Evolutionary conservation across 2,329 filamentous ascomycete genomes (phyloP).

Genomic region (Ceratocystis cacaofunesta): DNA sequence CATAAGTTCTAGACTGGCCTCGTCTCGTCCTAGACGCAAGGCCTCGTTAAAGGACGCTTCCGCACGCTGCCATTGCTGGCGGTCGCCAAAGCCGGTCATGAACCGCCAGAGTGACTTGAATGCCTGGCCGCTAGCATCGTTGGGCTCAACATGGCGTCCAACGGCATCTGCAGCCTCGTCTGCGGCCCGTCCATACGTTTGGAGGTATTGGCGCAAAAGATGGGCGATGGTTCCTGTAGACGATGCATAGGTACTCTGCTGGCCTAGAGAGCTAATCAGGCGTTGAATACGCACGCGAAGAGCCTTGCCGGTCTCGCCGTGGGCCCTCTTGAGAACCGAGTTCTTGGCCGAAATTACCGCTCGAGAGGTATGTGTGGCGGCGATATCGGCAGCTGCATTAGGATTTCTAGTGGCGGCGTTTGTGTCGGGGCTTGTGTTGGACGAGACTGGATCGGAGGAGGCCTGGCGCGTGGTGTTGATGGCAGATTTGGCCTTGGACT

Average conservation of each 20-base stretch:
- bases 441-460: not conserved
- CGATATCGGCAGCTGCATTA: constrained; percentile 21
- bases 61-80: constrained; percentile 58
- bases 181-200: constrained; percentile 59
- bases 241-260: constrained; percentile 67
- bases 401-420: not conserved
- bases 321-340: constrained; percentile 53
- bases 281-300: constrained; percentile 58
- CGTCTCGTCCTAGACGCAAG: constrained; percentile 56
- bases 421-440: not conserved
- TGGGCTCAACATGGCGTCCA: constrained; percentile 57
- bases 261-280: constrained; percentile 59
- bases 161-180: constrained; percentile 51
- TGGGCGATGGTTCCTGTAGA: constrained; percentile 67
- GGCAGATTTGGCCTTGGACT: not conserved
- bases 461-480: not conserved
- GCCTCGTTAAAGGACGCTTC: constrained; percentile 54
- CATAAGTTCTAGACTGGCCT: constrained; percentile 69
- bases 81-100: constrained; percentile 63
- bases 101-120: constrained; percentile 69
- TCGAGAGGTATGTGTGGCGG: constrained; percentile 32
- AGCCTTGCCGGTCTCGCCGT: constrained; percentile 59
- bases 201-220: constrained; percentile 63
- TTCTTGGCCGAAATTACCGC: constrained; percentile 39
- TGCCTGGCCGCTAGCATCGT: constrained; percentile 59